Base-by-base conservation (phyloP, 768 basidiomycete genomes). In the Clavulina sp. region DNA sequence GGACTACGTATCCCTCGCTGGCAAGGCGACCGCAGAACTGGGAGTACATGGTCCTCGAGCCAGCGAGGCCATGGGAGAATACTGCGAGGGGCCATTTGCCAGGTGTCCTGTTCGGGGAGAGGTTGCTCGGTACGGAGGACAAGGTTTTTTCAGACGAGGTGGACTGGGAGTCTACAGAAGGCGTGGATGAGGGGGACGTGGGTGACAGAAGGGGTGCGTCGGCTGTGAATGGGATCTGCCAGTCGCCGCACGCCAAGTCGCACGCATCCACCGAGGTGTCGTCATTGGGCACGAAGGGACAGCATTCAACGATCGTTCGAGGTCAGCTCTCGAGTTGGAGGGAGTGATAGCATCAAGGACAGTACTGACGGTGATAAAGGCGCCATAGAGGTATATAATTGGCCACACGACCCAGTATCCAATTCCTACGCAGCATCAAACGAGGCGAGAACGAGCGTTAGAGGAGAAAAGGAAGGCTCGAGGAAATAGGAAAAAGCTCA, bases 21-120 rank as follows among this genome's bases (percentile, higher is more conserved):
- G 88, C 89, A 21, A 91, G 62, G 23, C 74, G 72, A 2, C 73
- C 69, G 60, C 85, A 88, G 53, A 82, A 62, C 62, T 85, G 81
- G 21, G 41, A 21, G 5, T 88, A 87, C 1, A 77, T 73, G 0
- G 77, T 82, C 21, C 78, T 68, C 40, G 73, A 77, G 3, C 85
- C 86, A 19, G 76, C 80, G 21, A 89, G 73, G 19, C 87, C 87
- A 66, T 89, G 87, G 6, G 81, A 84, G 65, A 88, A 89, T 36
- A 91, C 72, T 29, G 87, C 75, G 29, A 91, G 70, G 0, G 84
- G 83, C 83, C 83, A 84, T 46, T 72, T 70, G 13, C 52, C 40
- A 28, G 58, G 7, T 3, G 32, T 16, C 5, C 52, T 30, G 51
- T 38, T n/a, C 31, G 53, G 28, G n/a, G n/a, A n/a, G n/a, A n/a